Evolutionary conservation across 441 rosid genomes (phyloP), one percentile per base, ranked within the genome.

Genomic region (Arabidopsis hybrid): DNA sequence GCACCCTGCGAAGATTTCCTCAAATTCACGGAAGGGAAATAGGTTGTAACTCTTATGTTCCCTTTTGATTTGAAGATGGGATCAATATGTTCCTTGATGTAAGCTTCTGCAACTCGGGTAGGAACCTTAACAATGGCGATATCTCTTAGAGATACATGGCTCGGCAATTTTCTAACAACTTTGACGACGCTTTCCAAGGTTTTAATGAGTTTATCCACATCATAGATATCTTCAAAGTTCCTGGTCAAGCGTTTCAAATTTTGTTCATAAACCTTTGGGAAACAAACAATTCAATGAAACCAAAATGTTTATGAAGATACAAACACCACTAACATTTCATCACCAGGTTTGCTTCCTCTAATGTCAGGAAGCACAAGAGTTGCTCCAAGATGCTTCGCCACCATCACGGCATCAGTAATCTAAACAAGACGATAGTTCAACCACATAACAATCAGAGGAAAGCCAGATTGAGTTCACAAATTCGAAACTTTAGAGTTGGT

Each of bases 261-360:
- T 43, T 8, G 36, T 58, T 65, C 43, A 71, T 51, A 50, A 61
- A 17, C 60, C 21, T 77, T 65, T 58, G 26, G 21, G 13, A 65
- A 21, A 1, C 36, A 26, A 51, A 50, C 36, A 71, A 38, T 0
- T 10, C 13, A 11, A 21, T 6, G 1, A 64, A 57, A 49, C 56
- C 14, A 77, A 52, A 66, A 45, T n/a, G 65, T 11, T 26, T 26
- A 39, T 13, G 29, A 60, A 59, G 4, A 26, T 14, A 52, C 16
- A 32, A 0, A 56, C 36, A 69, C 47, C 46, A 84, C 91, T 73
- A 72, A 91, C 99, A 90, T 88, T 81, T 84, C 89, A 80, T 95
- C 97, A 29, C 97, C 99, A 65, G 95, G 92, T 73, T 84, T 82
- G 85, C 83, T 89, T 82, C 99, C 99, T 86, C 97, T 88, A 65